Evolutionary conservation across 2,329 filamentous ascomycete genomes (phyloP).

Genomic region (Bipolaris zeicola): DNA sequence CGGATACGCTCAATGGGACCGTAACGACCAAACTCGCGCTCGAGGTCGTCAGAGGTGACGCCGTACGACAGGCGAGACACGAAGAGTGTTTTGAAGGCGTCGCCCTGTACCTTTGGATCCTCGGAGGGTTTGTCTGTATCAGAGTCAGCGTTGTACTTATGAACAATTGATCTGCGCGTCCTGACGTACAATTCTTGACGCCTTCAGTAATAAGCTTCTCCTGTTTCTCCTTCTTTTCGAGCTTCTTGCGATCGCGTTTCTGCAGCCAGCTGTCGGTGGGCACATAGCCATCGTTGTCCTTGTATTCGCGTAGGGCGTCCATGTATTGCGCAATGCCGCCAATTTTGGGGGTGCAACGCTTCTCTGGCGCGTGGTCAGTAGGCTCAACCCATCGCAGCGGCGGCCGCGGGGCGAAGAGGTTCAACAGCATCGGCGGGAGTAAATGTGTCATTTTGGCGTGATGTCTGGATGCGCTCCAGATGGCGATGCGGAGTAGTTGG

Average conservation of each 20-base stretch:
- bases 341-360: slow-evolving; percentile 76
- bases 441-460: slow-evolving; percentile 82
- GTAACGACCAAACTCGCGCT: slow-evolving; percentile 91
- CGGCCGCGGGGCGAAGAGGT: slow-evolving; percentile 93
- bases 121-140: slow-evolving; percentile 75
- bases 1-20: slow-evolving; percentile 94
- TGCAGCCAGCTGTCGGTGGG: slow-evolving; percentile 95
- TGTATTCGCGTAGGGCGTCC: slow-evolving; percentile 74
- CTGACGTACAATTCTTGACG: slow-evolving; percentile 65
- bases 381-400: slow-evolving; percentile 88
- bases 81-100: slow-evolving; percentile 94
- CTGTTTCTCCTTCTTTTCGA: slow-evolving; percentile 74
- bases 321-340: slow-evolving; percentile 77
- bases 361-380: slow-evolving; percentile 79
- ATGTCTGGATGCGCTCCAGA: slow-evolving; percentile 42
- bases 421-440: slow-evolving; percentile 87
- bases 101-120: slow-evolving; percentile 87
- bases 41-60: slow-evolving; percentile 84
- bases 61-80: slow-evolving; percentile 90
- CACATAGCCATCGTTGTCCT: slow-evolving; percentile 74
- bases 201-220: slow-evolving; percentile 69
- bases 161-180: background rate
- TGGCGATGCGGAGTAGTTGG: slow-evolving; percentile 40
- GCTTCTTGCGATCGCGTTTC: slow-evolving; percentile 79
- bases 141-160: slow-evolving; percentile 20